Evolutionary conservation across 2,329 filamentous ascomycete species (phyloP), one percentile per base, ranked within the genome.

Genomic region (Aspergillus chevalieri): DNA sequence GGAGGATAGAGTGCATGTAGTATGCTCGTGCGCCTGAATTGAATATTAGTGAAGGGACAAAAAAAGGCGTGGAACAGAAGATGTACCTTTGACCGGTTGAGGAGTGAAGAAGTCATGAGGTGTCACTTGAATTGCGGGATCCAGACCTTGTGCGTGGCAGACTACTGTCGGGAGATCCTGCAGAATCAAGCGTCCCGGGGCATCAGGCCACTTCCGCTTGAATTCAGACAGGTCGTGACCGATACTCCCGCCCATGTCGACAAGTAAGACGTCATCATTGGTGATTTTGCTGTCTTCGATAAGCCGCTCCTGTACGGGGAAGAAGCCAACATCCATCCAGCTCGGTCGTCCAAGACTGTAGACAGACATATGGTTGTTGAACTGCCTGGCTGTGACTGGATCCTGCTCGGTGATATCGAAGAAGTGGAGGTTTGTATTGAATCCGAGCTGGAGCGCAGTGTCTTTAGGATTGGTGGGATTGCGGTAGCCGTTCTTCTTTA

Each of bases 91-190:
- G 6, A 78, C 54, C 0, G 71, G 73, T 49, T 78, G 73, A 33
- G 70, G 65, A 0, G 63, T 73, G 48, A 69, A 69, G 50, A 78
- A 78, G 54, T 78, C 71, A 47, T 78, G 66, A 1, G 57, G 56
- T 63, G 75, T 67, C 4, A 56, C 9, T 51, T 59, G 46, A 8
- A 64, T 57, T 17, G 52, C 39, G 24, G 45, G 24, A 50, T 47
- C 19, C 17, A 55, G 22, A 12, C 50, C 41, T 21, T 54, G 49
- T 21, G 56, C 54, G 8, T 59, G 48, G 50, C 57, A 50, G 47
- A 66, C 51, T 15, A 77, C 71, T 3, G 64, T 56, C 0, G 69
- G 65, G 1, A 74, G 64, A 54, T 80, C 78, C 54, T 80, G 75
- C 0, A 79, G 59, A 1, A 79, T 59, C 4, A 78, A 59, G 4